Percentiles rank a stretch among this genome's conserved stretches.
These are phyloP conservation scores for Simplicillium aogashimaense DNA, from an alignment of 2,329 filamentous ascomycete genomes.

Conservation along the genomic window DNA sequence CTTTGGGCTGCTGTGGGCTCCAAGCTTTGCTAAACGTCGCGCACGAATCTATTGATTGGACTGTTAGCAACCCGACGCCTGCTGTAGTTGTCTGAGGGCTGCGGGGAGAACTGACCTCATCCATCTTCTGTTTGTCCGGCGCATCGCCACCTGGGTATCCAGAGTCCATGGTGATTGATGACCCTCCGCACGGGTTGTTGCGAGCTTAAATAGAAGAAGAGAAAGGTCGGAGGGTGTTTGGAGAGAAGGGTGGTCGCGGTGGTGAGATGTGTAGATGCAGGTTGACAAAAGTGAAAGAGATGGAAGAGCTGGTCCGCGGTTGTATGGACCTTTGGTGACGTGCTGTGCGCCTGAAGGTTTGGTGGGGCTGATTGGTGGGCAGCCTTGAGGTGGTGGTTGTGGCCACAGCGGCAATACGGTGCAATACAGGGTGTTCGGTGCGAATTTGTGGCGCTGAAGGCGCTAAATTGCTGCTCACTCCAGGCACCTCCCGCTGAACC, in stretches of 20 bases:
- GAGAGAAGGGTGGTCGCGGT: not conserved
- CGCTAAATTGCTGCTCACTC: too few species aligned
- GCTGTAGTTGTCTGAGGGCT: not conserved
- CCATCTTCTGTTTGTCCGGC: slow-evolving; percentile 49
- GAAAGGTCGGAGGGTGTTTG: not conserved
- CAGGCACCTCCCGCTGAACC: too few species aligned
- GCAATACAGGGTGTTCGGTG: too few species aligned
- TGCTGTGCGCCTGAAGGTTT: too few species aligned
- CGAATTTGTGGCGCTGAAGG: too few species aligned
- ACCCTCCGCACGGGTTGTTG: slow-evolving; percentile 25
- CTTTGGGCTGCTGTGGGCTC: slow-evolving; percentile 19
- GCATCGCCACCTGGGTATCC: slow-evolving; percentile 33
- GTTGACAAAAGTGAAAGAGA: slow-evolving; percentile 19
- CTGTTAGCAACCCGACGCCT: too few species aligned
- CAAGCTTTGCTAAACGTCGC: slow-evolving; percentile 40
- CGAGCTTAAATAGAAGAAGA: slow-evolving; percentile 3
- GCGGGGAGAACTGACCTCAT: slow-evolving; percentile 30
- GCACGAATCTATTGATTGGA: slow-evolving; percentile 30
- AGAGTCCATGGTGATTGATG: too few species aligned
- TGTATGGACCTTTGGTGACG: too few species aligned
- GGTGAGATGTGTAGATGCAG: too few species aligned
- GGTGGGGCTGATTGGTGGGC: too few species aligned
- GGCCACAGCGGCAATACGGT: too few species aligned
- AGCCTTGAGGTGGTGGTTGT: too few species aligned
- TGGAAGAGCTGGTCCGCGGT: slow-evolving; percentile 7